Conservation (phyloP, 2,329 filamentous ascomycete species). For the Monascus ruber region DNA sequence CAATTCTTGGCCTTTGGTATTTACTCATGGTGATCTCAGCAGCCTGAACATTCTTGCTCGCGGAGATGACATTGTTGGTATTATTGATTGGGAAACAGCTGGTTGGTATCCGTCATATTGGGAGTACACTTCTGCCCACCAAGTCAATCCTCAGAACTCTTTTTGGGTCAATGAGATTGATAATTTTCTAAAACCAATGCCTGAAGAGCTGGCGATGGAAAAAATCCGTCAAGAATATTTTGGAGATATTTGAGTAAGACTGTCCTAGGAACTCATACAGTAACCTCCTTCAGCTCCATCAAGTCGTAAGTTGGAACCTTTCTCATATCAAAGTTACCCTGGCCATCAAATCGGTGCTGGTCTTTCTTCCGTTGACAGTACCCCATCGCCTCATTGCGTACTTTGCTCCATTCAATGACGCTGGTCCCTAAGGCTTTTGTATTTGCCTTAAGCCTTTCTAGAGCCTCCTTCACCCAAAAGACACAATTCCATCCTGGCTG, state of each 20-base stretch:
- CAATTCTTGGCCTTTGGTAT: slow-evolving; percentile 22
- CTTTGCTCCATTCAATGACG: slow-evolving; percentile 20
- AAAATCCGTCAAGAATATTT: slow-evolving; percentile 24
- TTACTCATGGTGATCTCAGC: slow-evolving; percentile 44
- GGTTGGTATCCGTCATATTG: slow-evolving; percentile 21
- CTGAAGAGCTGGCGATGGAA: slow-evolving; percentile 31
- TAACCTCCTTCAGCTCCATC: slow-evolving; percentile 16
- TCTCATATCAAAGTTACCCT: slow-evolving; percentile 17
- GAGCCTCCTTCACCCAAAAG: slow-evolving; percentile 32
- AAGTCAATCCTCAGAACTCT: slow-evolving; percentile 30
- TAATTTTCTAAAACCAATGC: slow-evolving; percentile 29
- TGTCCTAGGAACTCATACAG: slow-evolving; percentile 2
- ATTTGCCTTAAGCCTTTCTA: slow-evolving; percentile 19
- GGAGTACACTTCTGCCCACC: slow-evolving; percentile 25
- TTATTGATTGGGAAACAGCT: slow-evolving; percentile 21
- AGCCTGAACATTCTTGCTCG: slow-evolving; percentile 21
- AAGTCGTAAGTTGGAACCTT: slow-evolving; percentile 28
- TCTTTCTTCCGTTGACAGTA: slow-evolving; percentile 31
- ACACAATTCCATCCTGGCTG: slow-evolving; percentile 34
- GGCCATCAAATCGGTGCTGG: slow-evolving; percentile 31
- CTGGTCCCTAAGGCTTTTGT: slow-evolving; percentile 21
- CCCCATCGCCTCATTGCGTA: slow-evolving; percentile 26
- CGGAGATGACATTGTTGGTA: slow-evolving; percentile 31
- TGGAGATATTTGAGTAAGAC: slow-evolving; percentile 16
- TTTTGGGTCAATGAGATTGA: slow-evolving; percentile 30